Evolutionary conservation across 345 rosid species (phyloP).

Genomic region (Syzygium oleosum): DNA sequence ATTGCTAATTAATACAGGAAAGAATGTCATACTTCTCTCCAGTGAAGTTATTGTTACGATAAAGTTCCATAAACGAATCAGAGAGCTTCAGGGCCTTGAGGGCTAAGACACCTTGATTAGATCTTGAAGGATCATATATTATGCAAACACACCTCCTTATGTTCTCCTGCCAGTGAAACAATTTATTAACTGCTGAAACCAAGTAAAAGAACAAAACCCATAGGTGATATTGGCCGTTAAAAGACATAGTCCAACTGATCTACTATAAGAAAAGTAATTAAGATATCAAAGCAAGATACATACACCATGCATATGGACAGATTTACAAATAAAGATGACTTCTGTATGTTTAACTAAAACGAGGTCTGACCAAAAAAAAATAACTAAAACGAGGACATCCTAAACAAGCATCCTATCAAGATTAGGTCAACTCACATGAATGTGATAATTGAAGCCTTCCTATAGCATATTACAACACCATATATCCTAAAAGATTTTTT

Average conservation of each 20-base stretch:
- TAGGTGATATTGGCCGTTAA: background rate
- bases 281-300: background rate
- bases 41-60: slow-evolving; percentile 66
- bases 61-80: slow-evolving; percentile 93
- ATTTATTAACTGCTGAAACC: background rate
- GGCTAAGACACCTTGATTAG: slow-evolving; percentile 83
- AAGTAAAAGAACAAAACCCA: background rate
- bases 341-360: background rate
- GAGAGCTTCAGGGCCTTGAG: slow-evolving; percentile 98
- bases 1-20: background rate
- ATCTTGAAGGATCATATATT: slow-evolving; percentile 93
- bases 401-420: background rate
- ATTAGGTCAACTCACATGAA: background rate
- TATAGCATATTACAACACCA: background rate
- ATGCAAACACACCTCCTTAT: slow-evolving; percentile 95
- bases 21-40: slow-evolving; percentile 77
- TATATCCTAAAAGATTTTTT: background rate
- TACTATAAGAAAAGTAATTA: background rate
- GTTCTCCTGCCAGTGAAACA: slow-evolving; percentile 51
- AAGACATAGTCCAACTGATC: background rate
- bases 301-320: background rate
- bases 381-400: background rate
- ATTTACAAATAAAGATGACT: background rate
- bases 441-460: background rate
- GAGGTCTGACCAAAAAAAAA: too few species aligned